Base-by-base conservation (phyloP, 495 filamentous ascomycete species). In the Mycothermus thermophilus region DNA sequence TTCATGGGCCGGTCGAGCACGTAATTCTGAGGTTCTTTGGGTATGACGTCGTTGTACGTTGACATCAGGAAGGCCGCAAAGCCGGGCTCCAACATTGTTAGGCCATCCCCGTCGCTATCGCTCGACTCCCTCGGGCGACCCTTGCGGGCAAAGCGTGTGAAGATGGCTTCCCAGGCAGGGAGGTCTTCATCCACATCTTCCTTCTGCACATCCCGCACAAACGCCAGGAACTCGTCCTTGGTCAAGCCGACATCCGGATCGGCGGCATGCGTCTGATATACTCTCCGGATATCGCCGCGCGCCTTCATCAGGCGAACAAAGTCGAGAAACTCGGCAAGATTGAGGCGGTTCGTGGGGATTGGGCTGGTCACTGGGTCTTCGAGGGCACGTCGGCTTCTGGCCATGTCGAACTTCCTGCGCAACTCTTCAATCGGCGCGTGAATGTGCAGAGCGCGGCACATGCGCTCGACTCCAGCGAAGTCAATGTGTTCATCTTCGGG, bases 361-460 rank as follows among this genome's bases (percentile, higher is more conserved):
- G 15, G 37, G 12, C 8, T 18, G 16, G 37, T 31, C 13, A 32
- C 29, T 28, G 43, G 20, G 29, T 41, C 39, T 9, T 43, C 35
- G 21, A 35, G 41, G 24, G 21, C 41, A 13, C 26, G 41, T 32
- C 34, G 44, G 29, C 58, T 54, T 57, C 92, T 84, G n/a, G 79
- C 83, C 37, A 72, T 68, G 27, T 70, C 59, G 45, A 96, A 93
- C 35, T 79, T 80, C n/a, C 69, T 68, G 23, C 67, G 73, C 15
- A 95, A 65, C 46, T 80, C 72, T 26, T 74, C 71, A 24, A 74
- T 69, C 10, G 83, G 80, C 55, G 79, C 83, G 51, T 93, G 80
- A 47, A 97, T 92, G 48, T 95, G 83, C 28, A 96, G 63, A 40
- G 74, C 80, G 42, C 77, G 80, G 57, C 88, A 95, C 8, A 95